A percentile compares a stretch with the other conserved stretches of the same genome.
Evolutionary conservation across 768 basidiomycete species (phyloP).

Genomic region (Mycena alexandri): DNA sequence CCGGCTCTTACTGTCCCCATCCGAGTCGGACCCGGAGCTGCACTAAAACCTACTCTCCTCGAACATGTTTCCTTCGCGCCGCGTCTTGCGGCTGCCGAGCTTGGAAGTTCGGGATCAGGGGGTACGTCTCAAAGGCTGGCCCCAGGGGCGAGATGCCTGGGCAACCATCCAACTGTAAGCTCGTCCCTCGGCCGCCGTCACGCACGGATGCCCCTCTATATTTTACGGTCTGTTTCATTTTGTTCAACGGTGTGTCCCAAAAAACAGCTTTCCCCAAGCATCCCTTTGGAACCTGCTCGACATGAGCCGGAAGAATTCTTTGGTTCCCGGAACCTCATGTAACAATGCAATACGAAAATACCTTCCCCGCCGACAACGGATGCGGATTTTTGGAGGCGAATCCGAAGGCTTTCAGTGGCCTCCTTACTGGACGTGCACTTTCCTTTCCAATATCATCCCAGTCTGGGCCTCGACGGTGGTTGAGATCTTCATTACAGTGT

Average conservation of each 20-base stretch:
- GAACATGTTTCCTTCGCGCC: constrained; percentile 4
- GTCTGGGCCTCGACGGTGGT: neutral
- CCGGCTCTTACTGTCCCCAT: constrained; percentile 5
- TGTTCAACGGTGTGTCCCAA: neutral
- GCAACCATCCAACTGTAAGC: constrained; percentile 5
- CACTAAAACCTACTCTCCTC: neutral
- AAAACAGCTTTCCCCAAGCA: neutral
- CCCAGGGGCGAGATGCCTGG: constrained; percentile 2
- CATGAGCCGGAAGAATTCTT: neutral
- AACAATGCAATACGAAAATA: neutral
- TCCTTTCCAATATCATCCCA: neutral
- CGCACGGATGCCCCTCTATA: constrained; percentile 21
- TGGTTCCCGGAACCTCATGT: neutral
- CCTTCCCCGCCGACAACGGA: constrained; percentile 26
- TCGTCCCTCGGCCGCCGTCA: constrained; percentile 26
- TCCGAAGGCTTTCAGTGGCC: neutral
- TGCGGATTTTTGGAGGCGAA: constrained; percentile 22
- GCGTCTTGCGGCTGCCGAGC: constrained; percentile 12
- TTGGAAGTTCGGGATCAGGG: constrained; percentile 1
- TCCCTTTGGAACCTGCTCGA: neutral
- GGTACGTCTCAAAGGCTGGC: constrained; percentile 11
- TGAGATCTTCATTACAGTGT: neutral
- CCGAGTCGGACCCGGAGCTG: constrained; percentile 19
- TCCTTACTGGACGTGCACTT: neutral
- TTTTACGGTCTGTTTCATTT: neutral